A percentile compares a stretch with the other conserved stretches of the same genome.
phyloP scores from a whole-genome alignment of 305 asterid species.

The Fraxinus greggii region DNA sequence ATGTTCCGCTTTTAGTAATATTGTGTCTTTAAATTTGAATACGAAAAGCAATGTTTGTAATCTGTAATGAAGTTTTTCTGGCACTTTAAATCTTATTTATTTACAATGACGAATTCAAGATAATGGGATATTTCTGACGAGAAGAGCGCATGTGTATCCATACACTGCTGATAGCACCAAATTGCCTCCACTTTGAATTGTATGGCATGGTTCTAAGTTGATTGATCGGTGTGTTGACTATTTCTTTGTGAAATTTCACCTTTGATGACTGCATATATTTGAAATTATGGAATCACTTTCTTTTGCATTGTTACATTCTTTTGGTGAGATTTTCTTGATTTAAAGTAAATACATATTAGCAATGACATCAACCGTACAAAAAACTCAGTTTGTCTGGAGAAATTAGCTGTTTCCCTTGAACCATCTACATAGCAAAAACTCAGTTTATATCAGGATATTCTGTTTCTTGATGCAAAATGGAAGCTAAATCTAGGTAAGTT shows the following conservation, averaged over 20 bases:
- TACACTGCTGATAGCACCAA: neutral
- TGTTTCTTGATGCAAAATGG: neutral
- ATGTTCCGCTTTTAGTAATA: neutral
- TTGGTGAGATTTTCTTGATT: neutral
- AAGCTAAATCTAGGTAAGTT: neutral
- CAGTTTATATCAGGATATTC: neutral
- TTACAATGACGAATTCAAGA: neutral
- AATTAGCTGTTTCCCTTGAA: neutral
- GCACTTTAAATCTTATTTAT: neutral
- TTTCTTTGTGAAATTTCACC: neutral
- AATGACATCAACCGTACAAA: neutral
- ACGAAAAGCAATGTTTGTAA: neutral
- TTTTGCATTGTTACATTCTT: neutral
- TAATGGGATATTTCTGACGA: neutral
- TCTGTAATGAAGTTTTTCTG: neutral
- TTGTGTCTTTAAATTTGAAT: neutral
- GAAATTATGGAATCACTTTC: slow-evolving; percentile 5
- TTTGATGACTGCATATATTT: slow-evolving; percentile 5
- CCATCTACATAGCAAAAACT: neutral
- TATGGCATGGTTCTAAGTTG: neutral
- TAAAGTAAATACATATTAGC: neutral
- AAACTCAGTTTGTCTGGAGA: neutral
- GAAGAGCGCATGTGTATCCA: neutral
- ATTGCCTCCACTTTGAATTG: slow-evolving; percentile 7
- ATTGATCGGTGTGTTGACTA: neutral